Percentiles rank a stretch among this genome's conserved stretches.
Conservation (phyloP, 1,284 basidiomycete species). For the Puccinia brachypodii region DNA sequence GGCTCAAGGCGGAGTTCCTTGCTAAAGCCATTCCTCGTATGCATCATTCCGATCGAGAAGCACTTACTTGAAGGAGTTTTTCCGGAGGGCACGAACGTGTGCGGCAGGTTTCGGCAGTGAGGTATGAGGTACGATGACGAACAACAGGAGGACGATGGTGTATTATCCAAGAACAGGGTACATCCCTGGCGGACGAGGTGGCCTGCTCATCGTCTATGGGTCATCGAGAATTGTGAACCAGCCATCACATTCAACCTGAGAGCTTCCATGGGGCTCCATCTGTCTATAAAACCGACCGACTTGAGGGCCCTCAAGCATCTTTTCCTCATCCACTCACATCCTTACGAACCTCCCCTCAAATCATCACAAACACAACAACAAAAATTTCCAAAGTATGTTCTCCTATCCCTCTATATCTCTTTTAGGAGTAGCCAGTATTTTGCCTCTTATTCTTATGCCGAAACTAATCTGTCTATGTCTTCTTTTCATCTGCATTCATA, state of each 20-base stretch:
- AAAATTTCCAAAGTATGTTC: neutral
- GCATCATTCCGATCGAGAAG: neutral
- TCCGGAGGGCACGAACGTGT: neutral
- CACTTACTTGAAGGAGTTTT: neutral
- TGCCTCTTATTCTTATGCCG: neutral
- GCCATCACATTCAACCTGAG: neutral
- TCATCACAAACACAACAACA: neutral
- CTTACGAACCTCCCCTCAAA: neutral
- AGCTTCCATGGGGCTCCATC: neutral
- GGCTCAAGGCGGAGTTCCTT: neutral
- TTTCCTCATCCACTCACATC: neutral
- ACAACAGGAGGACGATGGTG: neutral
- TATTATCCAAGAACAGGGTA: neutral
- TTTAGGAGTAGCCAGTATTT: neutral
- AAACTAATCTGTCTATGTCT: neutral
- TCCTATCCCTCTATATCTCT: neutral
- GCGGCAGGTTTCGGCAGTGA: neutral
- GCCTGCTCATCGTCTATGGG: neutral
- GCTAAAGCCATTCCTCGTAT: neutral
- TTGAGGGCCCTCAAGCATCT: neutral
- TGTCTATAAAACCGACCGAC: neutral
- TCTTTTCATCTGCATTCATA: neutral
- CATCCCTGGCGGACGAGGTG: neutral
- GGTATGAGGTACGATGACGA: neutral
- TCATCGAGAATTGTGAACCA: neutral